Evolutionary conservation across 2,329 filamentous ascomycete species (phyloP), one percentile per base, ranked within the genome.

Genomic region (Emergomyces orientalis): DNA sequence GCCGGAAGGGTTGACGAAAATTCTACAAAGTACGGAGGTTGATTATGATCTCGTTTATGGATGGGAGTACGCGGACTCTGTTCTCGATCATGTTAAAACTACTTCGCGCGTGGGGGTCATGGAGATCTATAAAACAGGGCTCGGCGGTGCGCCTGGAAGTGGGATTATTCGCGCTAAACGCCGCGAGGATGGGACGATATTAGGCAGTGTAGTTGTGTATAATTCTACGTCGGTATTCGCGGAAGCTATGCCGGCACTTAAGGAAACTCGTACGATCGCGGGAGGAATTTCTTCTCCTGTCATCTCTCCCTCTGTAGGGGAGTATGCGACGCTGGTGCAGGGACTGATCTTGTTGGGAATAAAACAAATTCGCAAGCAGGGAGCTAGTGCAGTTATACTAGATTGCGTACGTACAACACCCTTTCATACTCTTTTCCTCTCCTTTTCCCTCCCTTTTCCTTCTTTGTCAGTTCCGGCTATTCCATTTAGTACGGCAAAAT

Each of bases 11-110:
- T 83, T 96, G 68, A 81, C 88, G 0, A 86, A 88, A 69, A 88
- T 84, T 65, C 82, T 95, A 34, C 85, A 90, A 67, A 83, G 84
- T 55, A 86, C 88, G 0, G 88, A 86, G 41, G 85, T 91, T 62
- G 86, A 86, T 69, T 96, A 95, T 70, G 91, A 96, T 69, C 81
- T 95, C 47, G 89, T 96, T 22, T 87, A 91, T 69, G 90, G 90
- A 9, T 83, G 87, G 74, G 88, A 91, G 62, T 90, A 91, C 68
- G 84, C 86, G 11, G 87, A 88, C 13, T 81, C 82, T 3, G 88
- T 95, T 41, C 80, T 95, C 25, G 84, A 85, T 67, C 89, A 93
- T 69, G 87, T 94, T 65, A 86, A 85, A 61, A 83, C 85, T 0
- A 86, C 88, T 74, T 86, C 89, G 49, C 84, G 86, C n/a, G 87